Evolutionary conservation across 2,329 filamentous ascomycete species (phyloP).

Genomic region (Aspergillus fijiensis): DNA sequence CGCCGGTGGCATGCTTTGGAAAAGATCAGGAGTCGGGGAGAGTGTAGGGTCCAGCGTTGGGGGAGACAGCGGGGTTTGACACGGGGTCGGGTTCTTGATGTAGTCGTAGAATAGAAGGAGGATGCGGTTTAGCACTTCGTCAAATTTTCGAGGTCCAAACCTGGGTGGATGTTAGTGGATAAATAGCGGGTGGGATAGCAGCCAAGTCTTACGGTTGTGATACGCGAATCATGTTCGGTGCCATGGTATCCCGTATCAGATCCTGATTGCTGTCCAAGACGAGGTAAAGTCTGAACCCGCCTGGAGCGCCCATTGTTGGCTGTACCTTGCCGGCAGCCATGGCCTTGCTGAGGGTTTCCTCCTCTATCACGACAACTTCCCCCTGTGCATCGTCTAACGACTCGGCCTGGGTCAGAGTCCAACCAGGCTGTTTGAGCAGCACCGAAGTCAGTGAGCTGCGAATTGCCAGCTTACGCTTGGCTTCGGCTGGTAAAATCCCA

Average conservation of each 20-base stretch:
- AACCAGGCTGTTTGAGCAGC: constrained; percentile 19
- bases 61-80: not conserved
- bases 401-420: constrained; percentile 23
- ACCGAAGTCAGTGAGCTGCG: constrained; percentile 24
- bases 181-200: not conserved
- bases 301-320: not conserved
- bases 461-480: constrained; percentile 29
- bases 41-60: not conserved
- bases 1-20: not conserved
- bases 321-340: constrained; percentile 6
- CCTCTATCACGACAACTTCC: constrained; percentile 27
- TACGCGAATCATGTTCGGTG: constrained; percentile 12
- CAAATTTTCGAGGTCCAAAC: constrained; percentile 12
- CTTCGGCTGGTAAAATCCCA: constrained; percentile 25
- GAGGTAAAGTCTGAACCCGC: constrained; percentile 21
- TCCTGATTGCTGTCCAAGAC: constrained; percentile 16
- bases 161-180: constrained; percentile 1
- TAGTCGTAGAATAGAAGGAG: constrained; percentile 1
- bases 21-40: not conserved
- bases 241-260: not conserved
- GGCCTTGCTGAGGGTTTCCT: constrained; percentile 15
- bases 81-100: not conserved
- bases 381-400: constrained; percentile 20
- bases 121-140: constrained; percentile 3
- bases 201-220: constrained; percentile 13